phyloP scores from a whole-genome alignment of 306 rosid genomes.

The Dalbergia cultrata region DNA sequence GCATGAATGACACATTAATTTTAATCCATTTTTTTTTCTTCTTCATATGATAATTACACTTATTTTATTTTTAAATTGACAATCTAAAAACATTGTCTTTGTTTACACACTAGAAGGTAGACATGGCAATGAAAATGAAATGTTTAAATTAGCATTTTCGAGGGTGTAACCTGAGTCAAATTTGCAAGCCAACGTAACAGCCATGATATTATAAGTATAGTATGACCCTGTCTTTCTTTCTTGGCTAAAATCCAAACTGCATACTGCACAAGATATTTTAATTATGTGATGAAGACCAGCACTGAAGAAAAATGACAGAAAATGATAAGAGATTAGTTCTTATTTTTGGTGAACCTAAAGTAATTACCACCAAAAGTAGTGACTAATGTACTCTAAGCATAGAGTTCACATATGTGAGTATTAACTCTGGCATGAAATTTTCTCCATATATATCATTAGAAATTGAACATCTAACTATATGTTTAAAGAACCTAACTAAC shows the following conservation, averaged over 20 bases:
- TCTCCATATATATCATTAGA: too few species aligned
- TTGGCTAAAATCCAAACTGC: background rate
- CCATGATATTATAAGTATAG: background rate
- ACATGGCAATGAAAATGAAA: constrained; percentile 5
- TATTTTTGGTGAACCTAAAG: too few species aligned
- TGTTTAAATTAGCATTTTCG: constrained; percentile 7
- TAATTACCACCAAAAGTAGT: too few species aligned
- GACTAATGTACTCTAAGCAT: too few species aligned
- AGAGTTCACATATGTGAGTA: too few species aligned
- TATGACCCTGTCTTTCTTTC: background rate
- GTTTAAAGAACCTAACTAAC: too few species aligned
- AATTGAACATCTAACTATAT: too few species aligned
- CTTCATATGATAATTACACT: background rate
- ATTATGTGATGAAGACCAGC: too few species aligned
- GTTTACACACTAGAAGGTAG: background rate
- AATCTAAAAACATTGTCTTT: background rate
- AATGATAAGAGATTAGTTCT: too few species aligned
- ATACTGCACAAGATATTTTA: background rate
- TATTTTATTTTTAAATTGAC: background rate
- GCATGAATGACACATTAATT: background rate
- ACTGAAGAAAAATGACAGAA: too few species aligned
- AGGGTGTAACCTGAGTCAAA: constrained; percentile 31
- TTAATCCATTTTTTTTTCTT: too few species aligned
- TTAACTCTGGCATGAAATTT: too few species aligned
- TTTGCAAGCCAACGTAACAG: constrained; percentile 35